These are phyloP conservation scores for Globisporangium alternatum DNA, from an alignment of 352 stramenopile genomes.

Conservation along the genomic window DNA sequence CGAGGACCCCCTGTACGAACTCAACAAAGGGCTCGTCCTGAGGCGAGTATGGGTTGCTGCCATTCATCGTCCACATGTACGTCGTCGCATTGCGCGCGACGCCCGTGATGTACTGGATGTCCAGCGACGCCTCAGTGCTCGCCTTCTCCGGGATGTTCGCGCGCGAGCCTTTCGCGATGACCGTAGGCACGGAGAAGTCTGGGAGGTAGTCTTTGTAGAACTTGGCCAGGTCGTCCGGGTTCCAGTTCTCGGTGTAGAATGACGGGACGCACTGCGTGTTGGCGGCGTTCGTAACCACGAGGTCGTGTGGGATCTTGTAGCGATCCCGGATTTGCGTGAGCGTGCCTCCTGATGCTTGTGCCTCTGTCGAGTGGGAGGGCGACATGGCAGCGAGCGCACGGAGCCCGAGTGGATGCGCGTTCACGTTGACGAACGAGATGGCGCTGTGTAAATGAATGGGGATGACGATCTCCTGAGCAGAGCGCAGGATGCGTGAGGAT, in stretches of 20 bases:
- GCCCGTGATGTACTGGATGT: slow-evolving; percentile 90
- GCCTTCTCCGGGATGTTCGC: slow-evolving; percentile 35
- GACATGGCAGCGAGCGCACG: slow-evolving; percentile 36
- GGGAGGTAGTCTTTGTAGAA: slow-evolving; percentile 62
- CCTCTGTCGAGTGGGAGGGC: background rate
- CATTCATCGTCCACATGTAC: slow-evolving; percentile 78
- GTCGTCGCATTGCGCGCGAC: slow-evolving; percentile 76
- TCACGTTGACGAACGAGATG: slow-evolving; percentile 70
- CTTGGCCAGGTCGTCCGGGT: slow-evolving; percentile 41
- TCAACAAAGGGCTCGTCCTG: slow-evolving; percentile 86
- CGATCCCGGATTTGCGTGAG: slow-evolving; percentile 47
- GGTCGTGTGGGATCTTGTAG: slow-evolving; percentile 66
- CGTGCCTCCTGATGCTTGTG: slow-evolving; percentile 19
- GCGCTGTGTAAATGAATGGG: slow-evolving; percentile 34
- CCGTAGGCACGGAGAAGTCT: slow-evolving; percentile 33
- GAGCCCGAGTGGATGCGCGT: slow-evolving; percentile 57
- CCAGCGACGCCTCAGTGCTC: slow-evolving; percentile 80
- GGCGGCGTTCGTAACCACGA: slow-evolving; percentile 61
- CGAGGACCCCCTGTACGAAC: slow-evolving; percentile 68
- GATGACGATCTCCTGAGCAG: slow-evolving; percentile 27
- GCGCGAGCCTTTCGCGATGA: slow-evolving; percentile 58
- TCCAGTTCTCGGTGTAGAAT: slow-evolving; percentile 77
- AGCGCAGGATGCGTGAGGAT: slow-evolving; percentile 40
- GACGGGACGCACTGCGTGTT: slow-evolving; percentile 69
- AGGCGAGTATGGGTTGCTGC: slow-evolving; percentile 82